Conservation (phyloP, 2,329 filamentous ascomycete species). For the Teratosphaeriaceae sp. region DNA sequence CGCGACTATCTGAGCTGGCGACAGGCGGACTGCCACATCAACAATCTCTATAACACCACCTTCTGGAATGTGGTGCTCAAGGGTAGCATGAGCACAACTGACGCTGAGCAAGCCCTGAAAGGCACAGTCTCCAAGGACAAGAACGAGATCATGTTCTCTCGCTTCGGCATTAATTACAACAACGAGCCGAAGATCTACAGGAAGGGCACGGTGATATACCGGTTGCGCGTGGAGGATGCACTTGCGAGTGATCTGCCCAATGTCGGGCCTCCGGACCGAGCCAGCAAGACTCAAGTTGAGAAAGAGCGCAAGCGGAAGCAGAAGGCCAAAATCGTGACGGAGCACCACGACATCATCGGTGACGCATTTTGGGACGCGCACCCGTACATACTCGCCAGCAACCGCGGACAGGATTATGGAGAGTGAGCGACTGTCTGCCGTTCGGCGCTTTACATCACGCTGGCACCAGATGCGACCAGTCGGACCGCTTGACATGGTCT, state of each 20-base stretch:
- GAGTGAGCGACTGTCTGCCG: constrained; percentile 7
- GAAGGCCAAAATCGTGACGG: constrained; percentile 74
- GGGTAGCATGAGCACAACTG: constrained; percentile 66
- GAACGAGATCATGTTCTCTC: constrained; percentile 88
- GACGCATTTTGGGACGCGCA: constrained; percentile 88
- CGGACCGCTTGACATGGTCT: constrained; percentile 4
- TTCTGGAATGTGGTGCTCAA: constrained; percentile 85
- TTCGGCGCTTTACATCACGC: not conserved
- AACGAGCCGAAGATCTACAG: constrained; percentile 88
- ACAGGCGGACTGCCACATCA: constrained; percentile 96
- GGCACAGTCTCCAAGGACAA: constrained; percentile 83
- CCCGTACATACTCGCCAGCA: constrained; percentile 59
- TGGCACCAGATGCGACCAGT: constrained; percentile 5
- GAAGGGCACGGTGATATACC: constrained; percentile 86
- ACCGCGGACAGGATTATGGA: constrained; percentile 8
- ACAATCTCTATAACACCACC: constrained; percentile 96
- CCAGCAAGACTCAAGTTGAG: constrained; percentile 65
- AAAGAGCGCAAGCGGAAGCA: constrained; percentile 73
- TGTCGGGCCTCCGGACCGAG: constrained; percentile 7
- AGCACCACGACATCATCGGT: constrained; percentile 90
- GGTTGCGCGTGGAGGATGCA: constrained; percentile 30
- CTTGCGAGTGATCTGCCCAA: not conserved
- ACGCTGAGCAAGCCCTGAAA: constrained; percentile 74
- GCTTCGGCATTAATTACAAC: constrained; percentile 94
- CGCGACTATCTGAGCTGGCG: constrained; percentile 96